Percentiles rank a stretch among this genome's conserved stretches.
These are phyloP conservation scores for Neurospora hispaniola DNA, from an alignment of 495 filamentous ascomycete species.

Conservation along the genomic window DNA sequence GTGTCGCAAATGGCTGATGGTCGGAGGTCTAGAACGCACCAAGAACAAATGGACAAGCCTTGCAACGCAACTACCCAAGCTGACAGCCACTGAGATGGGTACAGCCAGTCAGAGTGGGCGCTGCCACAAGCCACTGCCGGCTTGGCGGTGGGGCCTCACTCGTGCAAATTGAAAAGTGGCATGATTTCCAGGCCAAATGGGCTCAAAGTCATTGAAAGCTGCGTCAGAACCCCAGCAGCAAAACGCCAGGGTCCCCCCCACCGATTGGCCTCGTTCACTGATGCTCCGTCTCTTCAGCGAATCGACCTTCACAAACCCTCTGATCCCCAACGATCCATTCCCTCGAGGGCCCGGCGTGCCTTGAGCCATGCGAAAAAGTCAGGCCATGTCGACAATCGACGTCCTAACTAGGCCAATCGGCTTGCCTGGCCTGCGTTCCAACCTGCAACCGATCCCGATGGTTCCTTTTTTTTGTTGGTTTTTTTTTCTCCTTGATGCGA, in stretches of 20 bases:
- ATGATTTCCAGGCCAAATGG: slow-evolving; percentile 24
- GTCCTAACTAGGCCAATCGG: slow-evolving; percentile 9
- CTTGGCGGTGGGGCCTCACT: slow-evolving; percentile 19
- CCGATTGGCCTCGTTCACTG: slow-evolving; percentile 14
- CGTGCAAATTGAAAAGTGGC: slow-evolving; percentile 24
- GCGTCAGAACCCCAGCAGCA: slow-evolving; percentile 15
- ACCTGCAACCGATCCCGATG: slow-evolving; percentile 1
- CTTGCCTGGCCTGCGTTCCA: background rate
- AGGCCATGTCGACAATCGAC: slow-evolving; percentile 19
- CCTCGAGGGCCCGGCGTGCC: background rate
- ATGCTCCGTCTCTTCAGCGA: background rate
- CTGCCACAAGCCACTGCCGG: slow-evolving; percentile 19
- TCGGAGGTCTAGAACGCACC: slow-evolving; percentile 10
- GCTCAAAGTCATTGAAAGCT: slow-evolving; percentile 17
- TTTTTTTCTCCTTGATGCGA: background rate
- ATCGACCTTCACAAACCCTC: background rate
- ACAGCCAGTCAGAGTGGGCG: slow-evolving; percentile 8
- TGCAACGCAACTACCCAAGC: slow-evolving; percentile 9
- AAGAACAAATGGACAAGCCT: background rate
- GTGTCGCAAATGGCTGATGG: background rate
- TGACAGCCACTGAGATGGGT: slow-evolving; percentile 11
- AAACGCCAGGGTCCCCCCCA: slow-evolving; percentile 6
- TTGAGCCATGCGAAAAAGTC: slow-evolving; percentile 11
- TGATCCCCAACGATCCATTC: background rate
- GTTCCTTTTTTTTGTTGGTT: background rate